These are phyloP conservation scores for Aschersonia sp. DNA, from an alignment of 2,329 filamentous ascomycete genomes.

Conservation along the genomic window DNA sequence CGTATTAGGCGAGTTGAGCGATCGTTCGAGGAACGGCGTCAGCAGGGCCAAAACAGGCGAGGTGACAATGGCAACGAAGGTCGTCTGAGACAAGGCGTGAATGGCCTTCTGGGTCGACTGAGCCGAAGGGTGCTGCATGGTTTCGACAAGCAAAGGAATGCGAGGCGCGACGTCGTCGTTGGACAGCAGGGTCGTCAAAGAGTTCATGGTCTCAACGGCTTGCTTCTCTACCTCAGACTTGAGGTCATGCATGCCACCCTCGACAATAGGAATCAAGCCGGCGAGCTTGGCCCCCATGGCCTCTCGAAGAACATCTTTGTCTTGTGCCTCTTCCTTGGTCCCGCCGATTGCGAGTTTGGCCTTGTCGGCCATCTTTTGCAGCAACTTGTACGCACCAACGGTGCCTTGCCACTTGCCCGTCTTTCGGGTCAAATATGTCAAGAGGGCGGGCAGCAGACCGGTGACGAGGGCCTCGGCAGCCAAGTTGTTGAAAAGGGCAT, in stretches of 20 bases:
- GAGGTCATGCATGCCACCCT: constrained; percentile 90
- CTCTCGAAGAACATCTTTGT: constrained; percentile 82
- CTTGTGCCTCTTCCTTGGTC: constrained; percentile 68
- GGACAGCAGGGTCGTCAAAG: constrained; percentile 75
- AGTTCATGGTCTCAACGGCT: constrained; percentile 82
- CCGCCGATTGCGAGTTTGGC: constrained; percentile 69
- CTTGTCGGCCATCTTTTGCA: constrained; percentile 92
- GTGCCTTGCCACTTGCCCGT: constrained; percentile 97
- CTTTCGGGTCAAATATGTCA: constrained; percentile 63
- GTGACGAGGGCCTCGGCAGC: constrained; percentile 70
- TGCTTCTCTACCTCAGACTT: constrained; percentile 83
- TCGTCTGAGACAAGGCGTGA: constrained; percentile 90
- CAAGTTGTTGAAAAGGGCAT: constrained; percentile 70
- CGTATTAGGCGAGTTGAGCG: constrained; percentile 81
- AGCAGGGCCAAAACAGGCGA: constrained; percentile 89
- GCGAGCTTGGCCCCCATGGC: constrained; percentile 82
- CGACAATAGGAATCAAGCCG: constrained; percentile 77
- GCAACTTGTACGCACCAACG: constrained; percentile 68
- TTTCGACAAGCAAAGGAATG: constrained; percentile 83
- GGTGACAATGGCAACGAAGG: constrained; percentile 94
- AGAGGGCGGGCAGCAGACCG: constrained; percentile 65
- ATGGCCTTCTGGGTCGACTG: constrained; percentile 90
- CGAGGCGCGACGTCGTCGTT: constrained; percentile 94
- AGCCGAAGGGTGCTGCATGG: constrained; percentile 86
- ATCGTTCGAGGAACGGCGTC: constrained; percentile 86